These are phyloP conservation scores for Globisporangium middletonii DNA, from an alignment of 352 stramenopile genomes.

Conservation along the genomic window DNA sequence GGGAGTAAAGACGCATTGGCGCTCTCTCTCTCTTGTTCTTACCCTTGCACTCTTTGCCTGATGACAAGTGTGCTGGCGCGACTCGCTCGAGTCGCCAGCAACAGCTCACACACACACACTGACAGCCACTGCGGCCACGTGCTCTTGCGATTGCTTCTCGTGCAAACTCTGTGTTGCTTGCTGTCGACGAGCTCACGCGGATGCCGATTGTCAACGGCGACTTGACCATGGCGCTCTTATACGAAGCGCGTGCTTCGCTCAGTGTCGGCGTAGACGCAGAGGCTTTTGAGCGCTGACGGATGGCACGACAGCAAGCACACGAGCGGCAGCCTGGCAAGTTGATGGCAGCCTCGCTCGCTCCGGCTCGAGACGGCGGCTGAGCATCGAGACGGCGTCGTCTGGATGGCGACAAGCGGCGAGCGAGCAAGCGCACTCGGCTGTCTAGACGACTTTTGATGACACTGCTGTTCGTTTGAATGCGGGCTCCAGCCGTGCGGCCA, in stretches of 20 bases:
- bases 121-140: constrained; percentile 10
- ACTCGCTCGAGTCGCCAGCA: constrained; percentile 16
- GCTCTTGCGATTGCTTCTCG: constrained; percentile 30
- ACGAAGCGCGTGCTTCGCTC: constrained; percentile 11
- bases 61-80: constrained; percentile 15
- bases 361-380: too few relatives aligned
- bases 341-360: neutral
- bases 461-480: too few relatives aligned
- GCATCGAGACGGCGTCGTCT: neutral
- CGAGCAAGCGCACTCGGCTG: too few relatives aligned
- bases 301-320: neutral
- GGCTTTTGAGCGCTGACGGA: neutral
- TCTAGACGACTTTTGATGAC: too few relatives aligned
- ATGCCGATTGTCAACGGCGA: constrained; percentile 44
- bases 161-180: constrained; percentile 28
- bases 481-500: too few relatives aligned
- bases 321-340: neutral
- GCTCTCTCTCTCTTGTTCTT: neutral
- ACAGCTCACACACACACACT: constrained; percentile 1
- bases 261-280: neutral
- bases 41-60: neutral
- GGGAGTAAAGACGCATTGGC: neutral
- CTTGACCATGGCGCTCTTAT: constrained; percentile 38
- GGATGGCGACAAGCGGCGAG: neutral
- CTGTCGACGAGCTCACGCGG: constrained; percentile 27